Percentiles rank a stretch among this genome's conserved stretches.
Conservation (phyloP, 139 green algal species). For the Chlorella sp. region DNA sequence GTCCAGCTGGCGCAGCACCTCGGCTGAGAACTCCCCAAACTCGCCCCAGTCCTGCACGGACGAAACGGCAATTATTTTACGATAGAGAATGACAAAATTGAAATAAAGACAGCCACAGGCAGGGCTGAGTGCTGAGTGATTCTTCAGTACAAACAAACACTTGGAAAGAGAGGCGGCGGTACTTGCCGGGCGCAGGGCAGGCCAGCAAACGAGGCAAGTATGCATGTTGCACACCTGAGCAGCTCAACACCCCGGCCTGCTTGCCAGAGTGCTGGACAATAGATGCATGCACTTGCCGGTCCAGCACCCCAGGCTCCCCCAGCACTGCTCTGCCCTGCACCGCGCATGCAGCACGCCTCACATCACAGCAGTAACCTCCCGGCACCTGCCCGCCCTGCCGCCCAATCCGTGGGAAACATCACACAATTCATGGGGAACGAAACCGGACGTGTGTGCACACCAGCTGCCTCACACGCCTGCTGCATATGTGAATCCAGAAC, state of each 20-base stretch:
- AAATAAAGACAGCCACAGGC: not conserved
- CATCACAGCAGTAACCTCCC: not conserved
- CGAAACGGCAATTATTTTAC: too few species aligned
- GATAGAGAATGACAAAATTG: not conserved
- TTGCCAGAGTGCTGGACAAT: too few species aligned
- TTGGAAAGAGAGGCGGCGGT: not conserved
- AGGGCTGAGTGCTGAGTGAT: not conserved
- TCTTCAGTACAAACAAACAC: too few species aligned
- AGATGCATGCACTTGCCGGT: too few species aligned
- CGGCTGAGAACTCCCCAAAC: not conserved
- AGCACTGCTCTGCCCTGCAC: too few species aligned
- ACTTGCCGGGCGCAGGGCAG: not conserved
- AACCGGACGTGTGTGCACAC: too few species aligned
- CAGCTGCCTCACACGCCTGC: too few species aligned
- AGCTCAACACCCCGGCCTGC: too few species aligned
- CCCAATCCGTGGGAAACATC: not conserved
- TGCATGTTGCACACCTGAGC: not conserved
- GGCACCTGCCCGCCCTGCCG: not conserved
- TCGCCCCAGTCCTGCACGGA: conserved; percentile 15
- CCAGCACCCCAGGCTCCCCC: too few species aligned
- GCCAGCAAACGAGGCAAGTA: not conserved
- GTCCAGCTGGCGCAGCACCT: not conserved
- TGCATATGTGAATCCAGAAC: too few species aligned
- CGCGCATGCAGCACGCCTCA: not conserved
- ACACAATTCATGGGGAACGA: too few species aligned